Percentiles rank a stretch among this genome's conserved stretches.
Conservation (phyloP, 108 stramenopile species). For the Cyclotella atomus region DNA sequence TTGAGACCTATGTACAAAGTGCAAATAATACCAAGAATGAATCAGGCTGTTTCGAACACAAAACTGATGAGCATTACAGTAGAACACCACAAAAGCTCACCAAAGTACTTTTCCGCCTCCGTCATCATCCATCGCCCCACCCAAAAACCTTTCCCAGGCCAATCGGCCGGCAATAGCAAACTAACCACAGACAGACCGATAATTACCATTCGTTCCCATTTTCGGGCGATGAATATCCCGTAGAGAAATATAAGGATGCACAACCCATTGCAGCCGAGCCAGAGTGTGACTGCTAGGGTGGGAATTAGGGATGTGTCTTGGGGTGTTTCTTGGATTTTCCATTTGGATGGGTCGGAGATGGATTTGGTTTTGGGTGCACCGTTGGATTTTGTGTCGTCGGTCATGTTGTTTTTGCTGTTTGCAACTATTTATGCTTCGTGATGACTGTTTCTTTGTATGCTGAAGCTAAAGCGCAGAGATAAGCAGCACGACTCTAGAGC, state of each 20-base stretch:
- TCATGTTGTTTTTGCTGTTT: background rate
- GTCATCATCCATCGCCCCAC: slow-evolving; percentile 54
- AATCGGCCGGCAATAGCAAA: slow-evolving; percentile 41
- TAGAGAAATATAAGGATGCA: slow-evolving; percentile 27
- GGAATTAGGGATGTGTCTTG: slow-evolving; percentile 19
- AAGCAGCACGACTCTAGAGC: no score
- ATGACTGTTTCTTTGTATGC: no score
- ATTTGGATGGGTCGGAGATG: slow-evolving; percentile 15
- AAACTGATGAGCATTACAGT: background rate
- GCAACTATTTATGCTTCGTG: no score
- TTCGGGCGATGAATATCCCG: slow-evolving; percentile 22
- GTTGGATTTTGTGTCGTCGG: background rate
- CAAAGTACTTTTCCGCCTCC: slow-evolving; percentile 57
- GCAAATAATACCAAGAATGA: background rate
- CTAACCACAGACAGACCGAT: slow-evolving; percentile 25
- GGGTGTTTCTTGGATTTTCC: slow-evolving; percentile 32
- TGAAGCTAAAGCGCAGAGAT: no score
- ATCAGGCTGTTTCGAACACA: background rate
- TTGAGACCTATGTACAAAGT: slow-evolving; percentile 34
- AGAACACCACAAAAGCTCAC: slow-evolving; percentile 7
- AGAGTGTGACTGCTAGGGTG: slow-evolving; percentile 26
- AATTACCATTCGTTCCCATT: slow-evolving; percentile 30
- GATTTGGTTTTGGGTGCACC: background rate
- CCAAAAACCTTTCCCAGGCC: slow-evolving; percentile 37
- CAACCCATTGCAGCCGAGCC: slow-evolving; percentile 47